These are phyloP conservation scores for Forsythia viridissima DNA, from an alignment of 257 asterid species.

Conservation along the genomic window DNA sequence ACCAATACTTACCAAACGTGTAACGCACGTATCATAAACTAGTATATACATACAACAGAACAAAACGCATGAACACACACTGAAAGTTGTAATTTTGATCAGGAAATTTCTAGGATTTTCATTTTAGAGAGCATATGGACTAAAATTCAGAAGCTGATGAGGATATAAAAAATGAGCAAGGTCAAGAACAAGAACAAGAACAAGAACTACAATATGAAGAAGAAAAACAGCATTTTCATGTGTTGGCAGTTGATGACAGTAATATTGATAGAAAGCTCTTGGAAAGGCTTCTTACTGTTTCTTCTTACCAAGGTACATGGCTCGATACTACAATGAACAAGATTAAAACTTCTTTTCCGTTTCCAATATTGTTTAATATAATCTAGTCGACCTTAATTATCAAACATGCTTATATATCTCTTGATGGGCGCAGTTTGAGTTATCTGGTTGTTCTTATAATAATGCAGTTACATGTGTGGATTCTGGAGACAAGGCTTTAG, in stretches of 20 bases:
- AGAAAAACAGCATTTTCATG: constrained; percentile 45
- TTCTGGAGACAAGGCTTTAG: constrained; percentile 66
- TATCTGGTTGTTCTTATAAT: neutral
- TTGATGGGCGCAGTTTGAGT: too few relatives aligned
- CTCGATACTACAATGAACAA: neutral
- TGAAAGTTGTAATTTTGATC: neutral
- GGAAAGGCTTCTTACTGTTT: constrained; percentile 56
- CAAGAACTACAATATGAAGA: neutral
- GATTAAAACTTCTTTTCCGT: neutral
- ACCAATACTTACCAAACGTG: too few relatives aligned
- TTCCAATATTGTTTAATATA: neutral
- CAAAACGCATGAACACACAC: neutral
- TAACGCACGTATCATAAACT: too few relatives aligned
- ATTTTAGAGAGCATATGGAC: constrained; percentile 24
- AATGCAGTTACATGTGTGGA: constrained; percentile 66
- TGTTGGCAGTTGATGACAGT: constrained; percentile 62
- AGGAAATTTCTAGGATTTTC: neutral
- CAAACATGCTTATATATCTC: too few relatives aligned
- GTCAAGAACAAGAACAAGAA: neutral
- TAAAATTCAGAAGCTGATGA: constrained; percentile 22
- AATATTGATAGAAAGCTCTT: constrained; percentile 49
- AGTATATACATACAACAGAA: too few relatives aligned
- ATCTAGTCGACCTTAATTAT: neutral
- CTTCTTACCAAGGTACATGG: constrained; percentile 52
- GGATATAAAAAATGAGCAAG: neutral